These are phyloP conservation scores for Cyanodermella asteris DNA, from an alignment of 2,329 filamentous ascomycete species.

Conservation along the genomic window DNA sequence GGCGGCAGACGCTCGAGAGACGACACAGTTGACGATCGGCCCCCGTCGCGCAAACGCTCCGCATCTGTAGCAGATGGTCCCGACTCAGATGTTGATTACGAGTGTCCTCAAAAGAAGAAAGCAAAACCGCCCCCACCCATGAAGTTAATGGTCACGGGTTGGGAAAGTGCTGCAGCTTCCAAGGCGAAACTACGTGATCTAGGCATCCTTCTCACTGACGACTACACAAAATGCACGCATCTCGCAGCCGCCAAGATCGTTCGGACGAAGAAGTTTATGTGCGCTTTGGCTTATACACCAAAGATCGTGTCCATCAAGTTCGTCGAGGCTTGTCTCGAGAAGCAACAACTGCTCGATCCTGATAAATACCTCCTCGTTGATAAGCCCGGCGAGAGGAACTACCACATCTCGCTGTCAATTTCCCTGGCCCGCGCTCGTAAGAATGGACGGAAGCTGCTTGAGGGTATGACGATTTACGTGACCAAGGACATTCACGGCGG, in stretches of 20 bases:
- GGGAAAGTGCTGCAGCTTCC: constrained; percentile 30
- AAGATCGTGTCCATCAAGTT: constrained; percentile 56
- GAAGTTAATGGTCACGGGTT: constrained; percentile 64
- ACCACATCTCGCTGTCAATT: constrained; percentile 45
- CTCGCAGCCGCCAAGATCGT: constrained; percentile 72
- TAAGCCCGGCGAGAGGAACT: constrained; percentile 46
- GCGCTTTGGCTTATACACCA: constrained; percentile 61
- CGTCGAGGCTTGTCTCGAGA: constrained; percentile 53
- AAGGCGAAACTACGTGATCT: constrained; percentile 63
- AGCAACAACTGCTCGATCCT: constrained; percentile 40
- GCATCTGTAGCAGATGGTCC: constrained; percentile 26
- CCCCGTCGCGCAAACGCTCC: constrained; percentile 25
- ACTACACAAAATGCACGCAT: constrained; percentile 58
- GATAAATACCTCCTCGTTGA: constrained; percentile 50
- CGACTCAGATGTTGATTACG: constrained; percentile 23
- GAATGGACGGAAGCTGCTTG: constrained; percentile 57
- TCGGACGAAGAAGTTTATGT: constrained; percentile 83
- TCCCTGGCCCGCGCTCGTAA: constrained; percentile 48
- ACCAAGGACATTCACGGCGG: constrained; percentile 61
- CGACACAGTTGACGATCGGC: constrained; percentile 14
- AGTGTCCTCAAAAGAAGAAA: constrained; percentile 35
- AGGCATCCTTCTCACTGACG: constrained; percentile 59
- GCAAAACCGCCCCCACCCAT: constrained; percentile 40
- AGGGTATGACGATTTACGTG: constrained; percentile 62
- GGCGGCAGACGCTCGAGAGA: constrained; percentile 28